phyloP scores from a whole-genome alignment of 371 early-diverging fungal species.

The Actinomortierella wolfii region DNA sequence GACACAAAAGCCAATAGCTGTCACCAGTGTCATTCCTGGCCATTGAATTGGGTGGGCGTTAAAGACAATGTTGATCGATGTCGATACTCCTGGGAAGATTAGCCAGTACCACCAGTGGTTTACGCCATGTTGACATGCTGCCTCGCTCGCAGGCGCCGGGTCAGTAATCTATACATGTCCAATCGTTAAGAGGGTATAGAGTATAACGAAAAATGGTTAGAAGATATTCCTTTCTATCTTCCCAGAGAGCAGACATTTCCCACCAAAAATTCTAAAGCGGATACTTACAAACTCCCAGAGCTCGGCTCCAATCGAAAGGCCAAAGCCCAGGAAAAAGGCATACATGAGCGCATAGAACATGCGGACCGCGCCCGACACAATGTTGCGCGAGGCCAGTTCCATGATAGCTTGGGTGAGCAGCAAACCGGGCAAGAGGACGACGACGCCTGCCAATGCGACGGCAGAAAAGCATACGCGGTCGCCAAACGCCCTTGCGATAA shows the following conservation, averaged over 20 bases:
- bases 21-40: slow-evolving; percentile 38
- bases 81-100: slow-evolving; percentile 38
- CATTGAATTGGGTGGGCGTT: slow-evolving; percentile 48
- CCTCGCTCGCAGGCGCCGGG: background rate
- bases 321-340: slow-evolving; percentile 69
- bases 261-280: too few species aligned
- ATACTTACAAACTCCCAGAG: slow-evolving; percentile 45
- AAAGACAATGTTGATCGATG: slow-evolving; percentile 46
- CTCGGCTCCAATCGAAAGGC: slow-evolving; percentile 63
- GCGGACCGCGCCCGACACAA: slow-evolving; percentile 75
- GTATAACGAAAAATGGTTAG: background rate
- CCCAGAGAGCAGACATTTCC: background rate
- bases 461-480: slow-evolving; percentile 54
- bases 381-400: slow-evolving; percentile 74
- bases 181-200: background rate
- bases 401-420: slow-evolving; percentile 68
- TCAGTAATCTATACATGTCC: slow-evolving; percentile 12
- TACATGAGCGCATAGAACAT: slow-evolving; percentile 69
- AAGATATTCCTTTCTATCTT: background rate
- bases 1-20: slow-evolving; percentile 35
- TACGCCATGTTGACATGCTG: slow-evolving; percentile 18
- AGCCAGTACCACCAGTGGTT: slow-evolving; percentile 41
- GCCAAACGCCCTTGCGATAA: slow-evolving; percentile 54
- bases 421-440: slow-evolving; percentile 65
- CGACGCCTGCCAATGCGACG: slow-evolving; percentile 56